Conservation (phyloP, 176 grass and related monocot species). For the Areca catechu region DNA sequence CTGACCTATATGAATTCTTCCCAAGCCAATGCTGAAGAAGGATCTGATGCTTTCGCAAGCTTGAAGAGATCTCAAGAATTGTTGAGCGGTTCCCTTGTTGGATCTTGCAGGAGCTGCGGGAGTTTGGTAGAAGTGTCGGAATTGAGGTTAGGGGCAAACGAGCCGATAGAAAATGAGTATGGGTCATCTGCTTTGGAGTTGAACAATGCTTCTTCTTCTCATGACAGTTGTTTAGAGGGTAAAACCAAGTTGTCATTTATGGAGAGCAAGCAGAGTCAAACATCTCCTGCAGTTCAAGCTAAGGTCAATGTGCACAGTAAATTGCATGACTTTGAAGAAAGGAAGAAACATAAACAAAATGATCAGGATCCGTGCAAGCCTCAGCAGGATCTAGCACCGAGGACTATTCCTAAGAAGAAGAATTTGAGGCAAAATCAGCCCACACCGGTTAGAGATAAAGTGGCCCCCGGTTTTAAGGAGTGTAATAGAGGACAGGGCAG, state of each 20-base stretch:
- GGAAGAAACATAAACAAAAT: too few relatives aligned
- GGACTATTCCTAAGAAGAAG: slow-evolving; percentile 40
- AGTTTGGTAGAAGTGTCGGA: background rate
- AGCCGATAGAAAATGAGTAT: background rate
- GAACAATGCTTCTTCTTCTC: too few relatives aligned
- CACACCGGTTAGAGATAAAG: background rate
- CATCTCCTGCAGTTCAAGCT: too few relatives aligned
- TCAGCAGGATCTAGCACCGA: slow-evolving; percentile 10
- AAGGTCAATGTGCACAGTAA: too few relatives aligned
- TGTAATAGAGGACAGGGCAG: background rate
- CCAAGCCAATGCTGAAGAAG: background rate
- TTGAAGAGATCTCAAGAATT: slow-evolving; percentile 21
- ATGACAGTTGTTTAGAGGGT: too few relatives aligned
- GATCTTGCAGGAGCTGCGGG: slow-evolving; percentile 4
- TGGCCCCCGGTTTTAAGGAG: background rate
- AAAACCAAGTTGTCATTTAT: too few relatives aligned
- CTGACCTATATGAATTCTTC: slow-evolving; percentile 15
- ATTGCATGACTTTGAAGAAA: too few relatives aligned
- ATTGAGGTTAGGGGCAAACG: background rate
- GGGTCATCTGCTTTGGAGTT: too few relatives aligned
- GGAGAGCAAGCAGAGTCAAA: too few relatives aligned
- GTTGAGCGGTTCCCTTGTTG: slow-evolving; percentile 7
- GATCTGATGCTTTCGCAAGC: background rate
- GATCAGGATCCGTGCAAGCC: background rate
- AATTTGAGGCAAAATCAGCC: slow-evolving; percentile 51